A percentile compares a stretch with the other conserved stretches of the same genome.
Conservation (phyloP, 139 green algal genomes). For the Tetradesmus lagerheimii region DNA sequence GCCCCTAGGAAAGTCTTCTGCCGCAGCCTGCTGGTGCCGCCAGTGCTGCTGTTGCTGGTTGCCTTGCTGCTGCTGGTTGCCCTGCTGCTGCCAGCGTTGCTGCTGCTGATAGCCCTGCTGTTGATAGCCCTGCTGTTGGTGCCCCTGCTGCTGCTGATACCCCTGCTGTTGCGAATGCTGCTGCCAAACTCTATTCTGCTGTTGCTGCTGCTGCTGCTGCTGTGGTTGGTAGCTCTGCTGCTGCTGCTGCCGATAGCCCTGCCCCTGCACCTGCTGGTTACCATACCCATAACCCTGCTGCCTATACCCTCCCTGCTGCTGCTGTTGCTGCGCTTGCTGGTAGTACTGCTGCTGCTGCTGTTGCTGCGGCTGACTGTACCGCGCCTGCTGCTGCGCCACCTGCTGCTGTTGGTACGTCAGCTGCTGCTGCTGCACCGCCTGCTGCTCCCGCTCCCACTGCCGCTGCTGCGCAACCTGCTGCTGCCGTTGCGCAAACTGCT, state of each 20-base stretch:
- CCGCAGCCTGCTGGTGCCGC: background rate
- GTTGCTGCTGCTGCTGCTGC: background rate
- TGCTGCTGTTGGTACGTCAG: constrained; percentile 14
- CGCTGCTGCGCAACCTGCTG: background rate
- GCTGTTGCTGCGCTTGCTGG: background rate
- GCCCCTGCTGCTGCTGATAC: constrained; percentile 1
- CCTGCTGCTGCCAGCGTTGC: background rate
- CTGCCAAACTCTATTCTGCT: background rate
- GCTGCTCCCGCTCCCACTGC: background rate
- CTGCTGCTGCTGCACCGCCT: background rate
- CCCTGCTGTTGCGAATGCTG: background rate
- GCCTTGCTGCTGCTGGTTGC: background rate
- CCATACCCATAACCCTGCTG: background rate
- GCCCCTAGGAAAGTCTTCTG: constrained; percentile 16
- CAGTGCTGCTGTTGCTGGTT: constrained; percentile 14
- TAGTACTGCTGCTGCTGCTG: background rate
- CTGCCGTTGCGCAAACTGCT: background rate
- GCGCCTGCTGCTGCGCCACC: background rate
- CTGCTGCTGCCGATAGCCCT: constrained; percentile 24
- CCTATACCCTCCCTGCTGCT: background rate
- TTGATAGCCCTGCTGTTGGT: background rate
- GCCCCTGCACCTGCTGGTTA: background rate
- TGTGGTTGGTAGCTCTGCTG: background rate
- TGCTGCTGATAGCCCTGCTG: constrained; percentile 13
- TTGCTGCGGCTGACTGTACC: background rate